phyloP scores from a whole-genome alignment of 2,329 filamentous ascomycete genomes.

The Stagonosporopsis vannaccii region DNA sequence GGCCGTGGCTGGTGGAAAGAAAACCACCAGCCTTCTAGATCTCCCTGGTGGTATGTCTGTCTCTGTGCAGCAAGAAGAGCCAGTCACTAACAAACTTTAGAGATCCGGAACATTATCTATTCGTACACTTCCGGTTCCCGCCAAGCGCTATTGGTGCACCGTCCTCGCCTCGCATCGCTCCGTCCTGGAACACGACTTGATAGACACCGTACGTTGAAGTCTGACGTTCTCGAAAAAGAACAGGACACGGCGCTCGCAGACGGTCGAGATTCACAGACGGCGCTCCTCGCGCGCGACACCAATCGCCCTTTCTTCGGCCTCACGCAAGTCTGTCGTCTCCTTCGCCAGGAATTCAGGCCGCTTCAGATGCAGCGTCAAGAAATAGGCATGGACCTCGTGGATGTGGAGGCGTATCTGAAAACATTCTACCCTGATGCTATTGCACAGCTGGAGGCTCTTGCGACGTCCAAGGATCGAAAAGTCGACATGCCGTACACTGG shows the following conservation, averaged over 20 bases:
- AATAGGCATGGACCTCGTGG: slow-evolving; percentile 37
- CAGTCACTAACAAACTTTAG: slow-evolving; percentile 14
- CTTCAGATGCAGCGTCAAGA: slow-evolving; percentile 35
- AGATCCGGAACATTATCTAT: slow-evolving; percentile 42
- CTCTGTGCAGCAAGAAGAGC: too few species aligned
- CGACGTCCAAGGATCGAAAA: neutral
- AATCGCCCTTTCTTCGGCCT: slow-evolving; percentile 37
- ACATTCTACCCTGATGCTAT: slow-evolving; percentile 29
- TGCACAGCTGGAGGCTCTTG: slow-evolving; percentile 7
- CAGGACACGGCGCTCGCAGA: slow-evolving; percentile 16
- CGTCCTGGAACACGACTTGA: slow-evolving; percentile 33
- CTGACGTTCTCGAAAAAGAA: slow-evolving; percentile 24
- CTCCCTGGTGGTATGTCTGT: slow-evolving; percentile 30
- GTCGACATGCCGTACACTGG: slow-evolving; percentile 31
- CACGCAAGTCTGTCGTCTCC: slow-evolving; percentile 35
- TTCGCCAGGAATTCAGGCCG: slow-evolving; percentile 37
- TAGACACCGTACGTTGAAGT: slow-evolving; percentile 22
- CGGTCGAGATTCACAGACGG: slow-evolving; percentile 9
- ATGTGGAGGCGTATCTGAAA: slow-evolving; percentile 27
- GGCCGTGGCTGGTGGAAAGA: neutral
- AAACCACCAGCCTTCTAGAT: slow-evolving; percentile 26
- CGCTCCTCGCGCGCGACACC: slow-evolving; percentile 14
- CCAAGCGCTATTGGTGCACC: slow-evolving; percentile 36
- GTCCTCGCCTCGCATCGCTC: slow-evolving; percentile 34
- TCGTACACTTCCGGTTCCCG: slow-evolving; percentile 10